Percentiles rank a stretch among this genome's conserved stretches.
Evolutionary conservation across 1,139 yeast species (phyloP).

Genomic region (Magnusiomyces clavatus): DNA sequence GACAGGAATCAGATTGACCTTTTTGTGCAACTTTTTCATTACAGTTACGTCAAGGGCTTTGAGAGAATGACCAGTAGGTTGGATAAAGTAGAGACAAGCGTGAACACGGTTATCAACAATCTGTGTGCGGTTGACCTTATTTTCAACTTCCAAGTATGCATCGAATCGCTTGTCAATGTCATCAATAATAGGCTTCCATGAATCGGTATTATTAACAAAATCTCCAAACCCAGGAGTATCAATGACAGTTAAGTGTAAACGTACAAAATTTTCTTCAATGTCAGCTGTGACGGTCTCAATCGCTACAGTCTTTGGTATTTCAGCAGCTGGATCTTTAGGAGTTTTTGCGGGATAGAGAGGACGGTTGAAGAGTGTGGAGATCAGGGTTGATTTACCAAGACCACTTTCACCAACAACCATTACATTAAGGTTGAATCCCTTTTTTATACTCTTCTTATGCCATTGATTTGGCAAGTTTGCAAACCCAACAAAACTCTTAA

Average conservation of each 20-base stretch:
- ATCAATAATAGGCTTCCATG: conserved; percentile 91
- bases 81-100: conserved; percentile 94
- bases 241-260: conserved; percentile 73
- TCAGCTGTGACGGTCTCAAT: conserved; percentile 64
- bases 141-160: conserved; percentile 82
- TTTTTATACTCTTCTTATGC: conserved; percentile 90
- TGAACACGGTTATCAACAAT: conserved; percentile 89
- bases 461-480: conserved; percentile 98
- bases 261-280: conserved; percentile 90
- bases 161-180: conserved; percentile 86
- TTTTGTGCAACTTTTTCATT: conserved; percentile 82
- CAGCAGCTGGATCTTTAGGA: conserved; percentile 29
- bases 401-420: conserved; percentile 64
- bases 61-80: conserved; percentile 94
- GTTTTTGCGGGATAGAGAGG: conserved; percentile 46
- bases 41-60: conserved; percentile 83
- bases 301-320: conserved; percentile 41
- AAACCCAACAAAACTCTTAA: conserved; percentile 92
- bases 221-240: conserved; percentile 97
- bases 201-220: conserved; percentile 73
- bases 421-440: conserved; percentile 81
- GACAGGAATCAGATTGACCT: conserved; percentile 89
- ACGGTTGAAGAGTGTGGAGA: conserved; percentile 84
- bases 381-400: conserved; percentile 86
- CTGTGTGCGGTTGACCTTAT: conserved; percentile 70